These are phyloP conservation scores for Ceratobasidium sp. DNA, from an alignment of 1,284 basidiomycete genomes.

Conservation along the genomic window DNA sequence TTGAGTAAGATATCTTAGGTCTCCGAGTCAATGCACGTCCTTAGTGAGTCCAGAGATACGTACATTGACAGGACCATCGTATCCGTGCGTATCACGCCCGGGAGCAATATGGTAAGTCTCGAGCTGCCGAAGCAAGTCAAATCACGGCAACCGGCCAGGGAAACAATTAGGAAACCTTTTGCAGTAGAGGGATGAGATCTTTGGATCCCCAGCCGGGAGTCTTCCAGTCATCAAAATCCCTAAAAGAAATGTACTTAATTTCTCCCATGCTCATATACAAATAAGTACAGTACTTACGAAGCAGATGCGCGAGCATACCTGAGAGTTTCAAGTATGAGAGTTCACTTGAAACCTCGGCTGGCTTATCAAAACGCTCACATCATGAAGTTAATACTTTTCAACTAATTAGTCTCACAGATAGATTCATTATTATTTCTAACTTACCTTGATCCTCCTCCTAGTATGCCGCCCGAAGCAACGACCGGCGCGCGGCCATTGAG, in stretches of 20 bases:
- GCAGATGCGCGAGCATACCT: not conserved
- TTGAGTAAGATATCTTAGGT: conserved; percentile 36
- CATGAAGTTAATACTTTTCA: conserved; percentile 26
- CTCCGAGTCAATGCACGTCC: no score
- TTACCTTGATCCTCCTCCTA: no score
- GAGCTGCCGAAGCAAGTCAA: no score
- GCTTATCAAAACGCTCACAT: conserved; percentile 15
- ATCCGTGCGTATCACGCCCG: conserved; percentile 31
- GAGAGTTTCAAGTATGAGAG: not conserved
- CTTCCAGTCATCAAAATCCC: conserved; percentile 41
- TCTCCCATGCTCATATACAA: not conserved
- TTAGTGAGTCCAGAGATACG: not conserved
- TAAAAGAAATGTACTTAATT: not conserved
- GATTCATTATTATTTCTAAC: no score
- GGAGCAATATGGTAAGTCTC: conserved; percentile 33
- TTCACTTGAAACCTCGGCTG: no score
- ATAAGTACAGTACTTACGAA: not conserved
- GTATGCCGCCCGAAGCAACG: conserved; percentile 24
- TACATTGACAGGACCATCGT: conserved; percentile 26
- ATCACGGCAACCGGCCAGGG: not conserved
- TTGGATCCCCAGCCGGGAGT: conserved; percentile 19
- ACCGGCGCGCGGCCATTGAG: conserved; percentile 1
- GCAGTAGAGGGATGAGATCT: conserved; percentile 21
- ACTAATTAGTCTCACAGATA: no score
- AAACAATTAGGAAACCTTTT: not conserved